Base-by-base conservation (phyloP, 2,329 filamentous ascomycete genomes). In the Claviceps digitariae region DNA sequence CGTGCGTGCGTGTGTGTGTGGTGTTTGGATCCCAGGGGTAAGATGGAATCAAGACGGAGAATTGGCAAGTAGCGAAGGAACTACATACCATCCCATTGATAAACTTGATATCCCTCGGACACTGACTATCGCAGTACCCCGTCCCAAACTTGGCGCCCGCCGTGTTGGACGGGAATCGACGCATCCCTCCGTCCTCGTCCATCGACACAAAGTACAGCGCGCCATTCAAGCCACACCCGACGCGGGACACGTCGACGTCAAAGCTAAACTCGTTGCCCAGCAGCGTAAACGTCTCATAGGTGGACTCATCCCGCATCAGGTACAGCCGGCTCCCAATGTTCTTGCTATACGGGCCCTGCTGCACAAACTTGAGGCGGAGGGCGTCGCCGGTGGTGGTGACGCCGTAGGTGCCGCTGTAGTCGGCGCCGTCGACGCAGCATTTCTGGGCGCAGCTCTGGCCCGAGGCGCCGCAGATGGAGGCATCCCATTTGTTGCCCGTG, bases 201-300 rank as follows among this genome's bases (percentile, higher is more conserved):
- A 83, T 83, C 62, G 74, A 72, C 47, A 79, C 75, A 53, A 82
- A 78, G 71, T 87, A 87, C 48, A 87, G 70, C 47, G 84, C 84
- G 52, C 83, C 84, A 67, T 88, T 87, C 55, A 87, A 69, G 56
- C 84, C 84, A 62, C 84, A 88, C 55, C 78, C 77, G 21, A 86
- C 71, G 60, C 77, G 75, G 43, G 82, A 85, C 46, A 85, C 78
- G 63, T 87, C 46, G 5, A 36, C 29, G 4, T 36, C 46, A 17
- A 48, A 48, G 3, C 17, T 48, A 3, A 48, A 36, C 12, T 48
- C n/a, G 31, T 48, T 48, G 0, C 29, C 46, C 46, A 48, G 29
- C 29, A 48, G 31, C 3, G 46, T 48, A 3, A 48, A 36, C 12
- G 17, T 48, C 20, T 36, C 13, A 15, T 36, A 36, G 15, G 29